Evolutionary conservation across 2,329 filamentous ascomycete species (phyloP).

Genomic region (Metarhizium sp.): DNA sequence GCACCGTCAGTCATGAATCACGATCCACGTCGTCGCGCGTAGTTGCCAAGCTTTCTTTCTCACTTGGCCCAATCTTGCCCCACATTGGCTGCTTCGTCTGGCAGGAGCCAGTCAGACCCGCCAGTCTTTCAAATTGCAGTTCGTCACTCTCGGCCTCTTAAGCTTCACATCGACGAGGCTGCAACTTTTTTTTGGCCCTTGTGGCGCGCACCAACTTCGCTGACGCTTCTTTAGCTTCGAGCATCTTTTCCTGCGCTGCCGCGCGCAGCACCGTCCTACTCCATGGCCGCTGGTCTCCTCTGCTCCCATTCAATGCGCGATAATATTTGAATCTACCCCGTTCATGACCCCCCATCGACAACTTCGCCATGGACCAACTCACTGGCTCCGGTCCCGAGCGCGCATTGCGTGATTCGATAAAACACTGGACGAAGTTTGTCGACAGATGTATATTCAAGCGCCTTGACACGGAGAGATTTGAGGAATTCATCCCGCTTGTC

Average conservation of each 20-base stretch:
- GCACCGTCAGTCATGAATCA: too few species aligned
- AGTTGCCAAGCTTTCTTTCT: too few species aligned
- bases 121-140: background rate
- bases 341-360: background rate
- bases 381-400: slow-evolving; percentile 10
- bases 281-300: slow-evolving; percentile 3
- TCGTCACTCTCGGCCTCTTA: background rate
- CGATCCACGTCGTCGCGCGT: too few species aligned
- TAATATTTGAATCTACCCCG: background rate
- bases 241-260: slow-evolving; percentile 4
- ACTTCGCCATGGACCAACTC: slow-evolving; percentile 17
- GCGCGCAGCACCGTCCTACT: slow-evolving; percentile 3
- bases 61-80: too few species aligned
- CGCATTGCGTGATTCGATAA: slow-evolving; percentile 18
- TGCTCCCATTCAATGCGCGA: background rate
- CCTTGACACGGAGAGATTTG: slow-evolving; percentile 44
- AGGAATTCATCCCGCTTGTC: slow-evolving; percentile 38
- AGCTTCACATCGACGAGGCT: too few species aligned
- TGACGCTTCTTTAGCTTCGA: background rate
- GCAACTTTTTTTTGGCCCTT: background rate
- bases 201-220: background rate
- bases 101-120: too few species aligned
- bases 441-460: slow-evolving; percentile 39
- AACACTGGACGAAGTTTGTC: slow-evolving; percentile 43
- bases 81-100: too few species aligned